These are phyloP conservation scores for Sporothrix pseudoabietina DNA, from an alignment of 2,329 filamentous ascomycete genomes.

Conservation along the genomic window DNA sequence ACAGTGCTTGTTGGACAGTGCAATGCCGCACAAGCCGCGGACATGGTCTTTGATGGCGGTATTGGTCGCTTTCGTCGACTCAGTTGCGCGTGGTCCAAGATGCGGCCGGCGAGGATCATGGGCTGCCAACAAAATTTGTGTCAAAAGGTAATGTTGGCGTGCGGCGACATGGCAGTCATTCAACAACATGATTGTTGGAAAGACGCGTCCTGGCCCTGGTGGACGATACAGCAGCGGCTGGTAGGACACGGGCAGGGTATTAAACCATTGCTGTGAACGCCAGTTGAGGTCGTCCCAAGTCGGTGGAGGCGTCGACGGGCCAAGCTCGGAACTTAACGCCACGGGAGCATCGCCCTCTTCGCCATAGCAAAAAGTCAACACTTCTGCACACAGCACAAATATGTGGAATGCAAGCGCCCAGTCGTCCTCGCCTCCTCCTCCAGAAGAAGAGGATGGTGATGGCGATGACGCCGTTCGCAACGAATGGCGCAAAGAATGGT, in stretches of 20 bases:
- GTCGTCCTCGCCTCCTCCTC: not conserved
- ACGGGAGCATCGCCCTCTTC: not conserved
- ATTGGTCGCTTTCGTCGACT: slow-evolving; percentile 17
- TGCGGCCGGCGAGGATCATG: slow-evolving; percentile 25
- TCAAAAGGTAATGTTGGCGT: slow-evolving; percentile 19
- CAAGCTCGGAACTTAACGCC: not conserved
- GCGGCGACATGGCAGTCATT: slow-evolving; percentile 29
- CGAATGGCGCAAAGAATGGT: slow-evolving; percentile 18
- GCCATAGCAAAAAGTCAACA: slow-evolving; percentile 21
- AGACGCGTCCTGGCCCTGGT: not conserved
- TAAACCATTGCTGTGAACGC: slow-evolving; percentile 22
- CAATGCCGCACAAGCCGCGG: slow-evolving; percentile 20
- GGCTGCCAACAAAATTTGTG: slow-evolving; percentile 18
- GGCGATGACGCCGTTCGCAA: not conserved
- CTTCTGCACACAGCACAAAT: slow-evolving; percentile 27
- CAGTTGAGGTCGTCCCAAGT: slow-evolving; percentile 20
- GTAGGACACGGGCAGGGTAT: slow-evolving; percentile 16
- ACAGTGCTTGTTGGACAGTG: slow-evolving; percentile 21
- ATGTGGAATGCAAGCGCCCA: slow-evolving; percentile 23
- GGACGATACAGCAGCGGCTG: slow-evolving; percentile 18
- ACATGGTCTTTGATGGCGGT: slow-evolving; percentile 22
- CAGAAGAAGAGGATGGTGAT: not conserved
- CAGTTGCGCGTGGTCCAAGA: slow-evolving; percentile 7
- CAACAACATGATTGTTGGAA: slow-evolving; percentile 23
- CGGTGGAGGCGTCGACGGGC: not conserved